Base-by-base conservation (phyloP, 805 yeast species). In the Blastobotrys americana region DNA sequence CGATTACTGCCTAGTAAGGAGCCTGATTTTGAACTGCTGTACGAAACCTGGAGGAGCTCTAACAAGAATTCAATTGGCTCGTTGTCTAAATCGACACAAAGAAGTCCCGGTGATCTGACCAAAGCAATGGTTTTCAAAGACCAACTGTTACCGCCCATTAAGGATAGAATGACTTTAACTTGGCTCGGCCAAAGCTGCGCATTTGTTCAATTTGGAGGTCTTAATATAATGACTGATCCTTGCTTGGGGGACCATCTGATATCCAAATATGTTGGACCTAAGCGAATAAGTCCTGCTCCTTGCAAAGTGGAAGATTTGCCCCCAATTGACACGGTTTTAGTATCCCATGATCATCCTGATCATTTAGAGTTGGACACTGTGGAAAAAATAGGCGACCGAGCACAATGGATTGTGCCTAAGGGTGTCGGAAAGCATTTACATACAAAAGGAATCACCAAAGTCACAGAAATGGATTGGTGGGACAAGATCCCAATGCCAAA, bases 121-220 rank as follows among this genome's bases (percentile, higher is more conserved):
- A 15, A 8, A 9, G 17, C 37, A 8, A 15, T 8, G 10, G n/a
- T 25, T 25, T 8, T 8, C 31, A 25, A 25, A 25, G 45, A 54
- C 1, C 8, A 8, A 13, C 8, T 8, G 44, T 55, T 37, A 8
- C 59, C 42, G 15, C 43, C 20, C 28, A 44, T 34, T 34, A 47
- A 36, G 18, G 43, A 16, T 23, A 71, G 82, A 53, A 49, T 84
- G 54, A 70, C 83, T 1, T 75, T 82, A 56, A 87, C 96, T 0
- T 90, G 97, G 97, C 63, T 90, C 35, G 97, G 97, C 3, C 97
- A 90, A 60, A 82, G 93, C 46, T 88, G 96, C 62, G 75, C 89
- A 2, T 73, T 77, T 43, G 68, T 88, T 3, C 87, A 84, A 55
- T 61, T 87, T 2, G 73, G 82, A 3, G 81, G 82, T 1, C 64